phyloP scores from a whole-genome alignment of 1,284 basidiomycete genomes.

The Cryptococcus sp. region DNA sequence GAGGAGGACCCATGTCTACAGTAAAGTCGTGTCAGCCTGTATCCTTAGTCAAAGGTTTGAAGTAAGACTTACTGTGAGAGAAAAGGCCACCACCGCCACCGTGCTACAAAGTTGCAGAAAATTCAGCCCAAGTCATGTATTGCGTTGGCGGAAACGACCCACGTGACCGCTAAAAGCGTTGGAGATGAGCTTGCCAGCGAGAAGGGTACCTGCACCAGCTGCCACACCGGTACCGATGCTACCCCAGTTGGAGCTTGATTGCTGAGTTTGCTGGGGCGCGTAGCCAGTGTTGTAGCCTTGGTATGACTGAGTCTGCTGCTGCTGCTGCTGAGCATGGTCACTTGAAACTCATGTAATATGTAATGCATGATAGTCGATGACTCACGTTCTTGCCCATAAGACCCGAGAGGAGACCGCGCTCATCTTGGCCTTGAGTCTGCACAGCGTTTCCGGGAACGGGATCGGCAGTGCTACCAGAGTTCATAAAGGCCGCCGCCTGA shows the following conservation, averaged over 20 bases:
- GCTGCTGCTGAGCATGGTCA: too few species aligned
- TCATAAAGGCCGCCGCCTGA: constrained; percentile 21
- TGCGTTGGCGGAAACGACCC: neutral
- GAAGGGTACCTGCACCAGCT: constrained; percentile 15
- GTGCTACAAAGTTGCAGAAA: constrained; percentile 8
- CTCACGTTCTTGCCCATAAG: constrained; percentile 15
- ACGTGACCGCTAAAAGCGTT: constrained; percentile 7
- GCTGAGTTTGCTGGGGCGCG: constrained; percentile 9
- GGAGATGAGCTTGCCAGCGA: constrained; percentile 17
- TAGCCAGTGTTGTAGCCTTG: constrained; percentile 14
- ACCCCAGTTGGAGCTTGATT: constrained; percentile 12
- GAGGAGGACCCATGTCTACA: constrained; percentile 32
- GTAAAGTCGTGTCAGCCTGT: too few species aligned
- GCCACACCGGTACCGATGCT: constrained; percentile 14
- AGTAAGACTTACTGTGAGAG: constrained; percentile 11
- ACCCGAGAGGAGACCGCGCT: constrained; percentile 27
- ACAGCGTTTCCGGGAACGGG: constrained; percentile 14
- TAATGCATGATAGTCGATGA: neutral
- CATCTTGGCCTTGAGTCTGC: constrained; percentile 16
- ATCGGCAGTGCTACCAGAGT: constrained; percentile 16
- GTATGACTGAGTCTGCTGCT: constrained; percentile 1
- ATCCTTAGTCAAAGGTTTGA: too few species aligned
- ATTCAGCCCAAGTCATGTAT: constrained; percentile 1
- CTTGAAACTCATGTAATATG: neutral
- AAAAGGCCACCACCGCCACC: constrained; percentile 11